phyloP scores from a whole-genome alignment of 1,284 basidiomycete genomes.

The Vanrija pseudolonga region DNA sequence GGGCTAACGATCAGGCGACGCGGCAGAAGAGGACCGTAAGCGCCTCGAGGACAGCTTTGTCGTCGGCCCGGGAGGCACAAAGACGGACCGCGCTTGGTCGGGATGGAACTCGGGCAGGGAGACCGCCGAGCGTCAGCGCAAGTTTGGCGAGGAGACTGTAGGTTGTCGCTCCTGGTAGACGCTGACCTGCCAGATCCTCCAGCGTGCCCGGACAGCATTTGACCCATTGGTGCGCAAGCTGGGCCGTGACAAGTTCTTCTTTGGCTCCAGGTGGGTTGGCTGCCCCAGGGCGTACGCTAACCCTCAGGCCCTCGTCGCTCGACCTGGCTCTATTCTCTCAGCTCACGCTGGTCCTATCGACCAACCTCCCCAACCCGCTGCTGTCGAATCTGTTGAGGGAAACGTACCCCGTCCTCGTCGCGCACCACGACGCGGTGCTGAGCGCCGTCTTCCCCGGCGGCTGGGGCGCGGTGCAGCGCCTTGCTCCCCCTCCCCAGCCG shows the following conservation, averaged over 20 bases:
- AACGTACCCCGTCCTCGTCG: slow-evolving; percentile 33
- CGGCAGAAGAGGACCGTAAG: slow-evolving; percentile 30
- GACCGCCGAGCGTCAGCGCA: slow-evolving; percentile 26
- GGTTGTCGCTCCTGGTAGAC: neutral
- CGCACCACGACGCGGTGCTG: slow-evolving; percentile 33
- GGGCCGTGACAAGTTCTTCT: slow-evolving; percentile 27
- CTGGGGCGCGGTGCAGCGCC: slow-evolving; percentile 10
- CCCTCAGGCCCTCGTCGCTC: slow-evolving; percentile 34
- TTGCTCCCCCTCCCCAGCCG: neutral
- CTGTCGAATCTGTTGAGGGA: slow-evolving; percentile 38
- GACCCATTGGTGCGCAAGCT: slow-evolving; percentile 33
- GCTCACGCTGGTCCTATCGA: slow-evolving; percentile 44
- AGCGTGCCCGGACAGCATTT: slow-evolving; percentile 22
- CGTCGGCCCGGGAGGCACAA: slow-evolving; percentile 38
- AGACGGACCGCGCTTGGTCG: slow-evolving; percentile 31
- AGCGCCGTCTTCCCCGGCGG: slow-evolving; percentile 21
- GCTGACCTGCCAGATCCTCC: slow-evolving; percentile 1
- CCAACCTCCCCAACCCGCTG: slow-evolving; percentile 41
- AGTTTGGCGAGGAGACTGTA: slow-evolving; percentile 41
- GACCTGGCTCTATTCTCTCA: slow-evolving; percentile 47
- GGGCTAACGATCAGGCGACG: slow-evolving; percentile 18
- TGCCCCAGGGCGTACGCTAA: neutral
- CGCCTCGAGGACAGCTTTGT: slow-evolving; percentile 29
- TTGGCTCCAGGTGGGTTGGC: slow-evolving; percentile 25
- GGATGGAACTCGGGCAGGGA: slow-evolving; percentile 37